Evolutionary conservation across 2,329 filamentous ascomycete species (phyloP).

Genomic region (Aspergillus fructus): DNA sequence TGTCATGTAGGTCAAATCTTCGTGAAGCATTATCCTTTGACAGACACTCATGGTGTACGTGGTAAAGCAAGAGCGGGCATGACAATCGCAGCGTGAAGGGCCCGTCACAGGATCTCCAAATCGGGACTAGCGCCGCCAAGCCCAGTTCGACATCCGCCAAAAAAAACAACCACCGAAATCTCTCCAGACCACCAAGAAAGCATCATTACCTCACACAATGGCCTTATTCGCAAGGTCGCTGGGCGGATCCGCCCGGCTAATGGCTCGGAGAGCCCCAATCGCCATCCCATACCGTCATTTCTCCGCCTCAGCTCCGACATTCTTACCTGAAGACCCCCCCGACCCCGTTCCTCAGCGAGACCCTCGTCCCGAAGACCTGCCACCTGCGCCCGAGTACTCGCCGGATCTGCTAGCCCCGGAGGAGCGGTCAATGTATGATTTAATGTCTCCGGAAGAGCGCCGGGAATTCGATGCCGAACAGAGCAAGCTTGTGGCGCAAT

Average conservation of each 20-base stretch:
- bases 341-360: constrained; percentile 29
- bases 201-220: constrained; percentile 32
- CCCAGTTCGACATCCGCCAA: constrained; percentile 19
- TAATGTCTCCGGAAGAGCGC: constrained; percentile 38
- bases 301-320: constrained; percentile 34
- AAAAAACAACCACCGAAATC: constrained; percentile 21
- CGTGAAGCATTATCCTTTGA: neutral
- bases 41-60: neutral
- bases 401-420: constrained; percentile 32
- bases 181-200: constrained; percentile 22
- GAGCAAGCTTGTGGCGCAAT: constrained; percentile 36
- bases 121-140: constrained; percentile 23
- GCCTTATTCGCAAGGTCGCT: constrained; percentile 40
- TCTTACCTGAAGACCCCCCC: constrained; percentile 34
- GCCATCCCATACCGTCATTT: constrained; percentile 30
- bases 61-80: neutral
- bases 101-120: constrained; percentile 8
- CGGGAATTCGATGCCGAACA: constrained; percentile 38
- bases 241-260: constrained; percentile 34
- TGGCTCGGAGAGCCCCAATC: constrained; percentile 33
- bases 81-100: neutral
- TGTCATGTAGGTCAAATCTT: neutral
- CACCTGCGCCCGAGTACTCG: constrained; percentile 36
- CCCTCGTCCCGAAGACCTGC: constrained; percentile 28
- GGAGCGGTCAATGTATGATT: constrained; percentile 39